A percentile compares a stretch with the other conserved stretches of the same genome.
Conservation (phyloP, 2,329 filamentous ascomycete species). For the Fusarium mangiferae region DNA sequence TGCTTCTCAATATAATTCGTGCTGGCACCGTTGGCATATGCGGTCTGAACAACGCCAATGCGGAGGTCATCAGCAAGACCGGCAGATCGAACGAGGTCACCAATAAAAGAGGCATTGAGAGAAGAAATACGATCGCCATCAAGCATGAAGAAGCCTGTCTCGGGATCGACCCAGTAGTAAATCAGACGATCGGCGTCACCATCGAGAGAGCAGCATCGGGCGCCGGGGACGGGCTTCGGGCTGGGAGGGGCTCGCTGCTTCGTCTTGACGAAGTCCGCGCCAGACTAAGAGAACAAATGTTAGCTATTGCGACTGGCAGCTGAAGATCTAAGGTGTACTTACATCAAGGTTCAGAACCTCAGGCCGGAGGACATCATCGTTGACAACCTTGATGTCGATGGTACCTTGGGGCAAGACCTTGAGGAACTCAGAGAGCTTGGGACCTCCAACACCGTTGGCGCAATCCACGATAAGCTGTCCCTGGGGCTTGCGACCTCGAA, state of each 20-base stretch:
- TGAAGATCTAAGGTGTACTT: constrained; percentile 47
- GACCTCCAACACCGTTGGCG: constrained; percentile 95
- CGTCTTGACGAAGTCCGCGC: constrained; percentile 97
- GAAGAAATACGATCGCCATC: constrained; percentile 98
- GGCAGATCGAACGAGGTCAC: constrained; percentile 83
- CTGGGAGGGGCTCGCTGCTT: constrained; percentile 89
- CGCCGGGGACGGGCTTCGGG: constrained; percentile 79
- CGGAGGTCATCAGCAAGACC: constrained; percentile 83
- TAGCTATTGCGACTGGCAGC: constrained; percentile 1
- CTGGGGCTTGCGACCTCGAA: constrained; percentile 78
- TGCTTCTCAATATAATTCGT: constrained; percentile 92
- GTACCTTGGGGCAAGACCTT: constrained; percentile 80
- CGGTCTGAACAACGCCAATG: constrained; percentile 95
- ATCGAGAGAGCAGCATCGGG: constrained; percentile 90
- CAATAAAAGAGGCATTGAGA: constrained; percentile 91
- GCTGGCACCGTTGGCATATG: constrained; percentile 95
- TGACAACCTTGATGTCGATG: constrained; percentile 87
- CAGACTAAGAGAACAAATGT: constrained; percentile 67
- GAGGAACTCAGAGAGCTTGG: constrained; percentile 86
- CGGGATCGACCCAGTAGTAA: constrained; percentile 90
- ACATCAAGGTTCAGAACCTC: constrained; percentile 90
- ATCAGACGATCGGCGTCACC: constrained; percentile 96
- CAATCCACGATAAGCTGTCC: constrained; percentile 89
- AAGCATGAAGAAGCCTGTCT: constrained; percentile 87
- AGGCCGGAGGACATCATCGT: constrained; percentile 91